Evolutionary conservation across 352 stramenopile genomes (phyloP), one percentile per base, ranked within the genome.

Genomic region (Phytophthora tentaculata): DNA sequence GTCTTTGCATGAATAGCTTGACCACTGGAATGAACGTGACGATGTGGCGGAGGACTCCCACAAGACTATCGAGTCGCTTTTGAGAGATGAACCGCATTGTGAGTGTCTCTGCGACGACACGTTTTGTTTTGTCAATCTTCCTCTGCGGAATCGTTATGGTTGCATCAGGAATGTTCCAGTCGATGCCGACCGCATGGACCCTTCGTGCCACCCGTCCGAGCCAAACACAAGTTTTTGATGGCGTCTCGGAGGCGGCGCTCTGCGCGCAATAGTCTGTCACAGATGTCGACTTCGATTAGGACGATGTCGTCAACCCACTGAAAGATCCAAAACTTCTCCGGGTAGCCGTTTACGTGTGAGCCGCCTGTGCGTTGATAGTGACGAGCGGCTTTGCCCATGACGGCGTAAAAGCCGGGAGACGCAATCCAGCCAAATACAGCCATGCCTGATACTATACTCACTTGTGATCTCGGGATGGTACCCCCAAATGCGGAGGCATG

Each of bases 241-340:
- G 50, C 26, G 10, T 45, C 17, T 10, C 50, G 7, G 0, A 45
- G 50, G 1, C 50, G 29, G 0, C 16, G 52, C 20, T 48, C 52
- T 35, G 52, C 52, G 7, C 10, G 12, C 3, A 22, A 6, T 1
- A 48, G 20, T 19, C 51, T 22, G n/a, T 57, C 51, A 3, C 51
- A n/a, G 29, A 57, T 47, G 19, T 57, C 32, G 5, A 48, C 51
- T 16, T 57, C 51, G 8, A 57, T 57, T 16, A 47, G 3, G 29
- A 48, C 29, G 14, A 57, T 48, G 19, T 29, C 28, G 2, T 28
- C 32, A 10, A 22, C 51, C 32, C 51, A 47, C 13, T 47, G 20
- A 14, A 45, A 45, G 7, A 45, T 54, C 48, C 48, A 54, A 13
- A 54, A 41, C 1, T 23, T 1, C 24, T 39, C 17, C 0, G 23